A percentile compares a stretch with the other conserved stretches of the same genome.
Conservation (phyloP, 1,284 basidiomycete species). For the Vanrija humicola region DNA sequence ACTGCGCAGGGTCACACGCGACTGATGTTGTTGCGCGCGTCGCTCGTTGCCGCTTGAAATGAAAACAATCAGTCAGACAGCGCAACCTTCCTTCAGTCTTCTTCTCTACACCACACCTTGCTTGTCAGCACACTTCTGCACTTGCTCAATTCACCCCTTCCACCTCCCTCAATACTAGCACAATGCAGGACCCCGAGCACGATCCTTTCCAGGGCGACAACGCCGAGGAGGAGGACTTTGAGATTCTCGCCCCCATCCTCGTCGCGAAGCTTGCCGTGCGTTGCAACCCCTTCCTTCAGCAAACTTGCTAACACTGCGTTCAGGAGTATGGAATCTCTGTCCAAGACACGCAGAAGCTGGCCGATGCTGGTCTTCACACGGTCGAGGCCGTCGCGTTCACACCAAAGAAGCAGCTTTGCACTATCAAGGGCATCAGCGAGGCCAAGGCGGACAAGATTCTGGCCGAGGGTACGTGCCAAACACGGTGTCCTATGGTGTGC, state of each 20-base stretch:
- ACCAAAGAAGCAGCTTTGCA: constrained; percentile 85
- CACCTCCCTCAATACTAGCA: neutral
- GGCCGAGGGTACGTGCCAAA: constrained; percentile 64
- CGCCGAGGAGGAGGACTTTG: constrained; percentile 56
- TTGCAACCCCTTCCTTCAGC: constrained; percentile 2
- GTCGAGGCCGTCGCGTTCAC: constrained; percentile 96
- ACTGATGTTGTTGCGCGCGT: neutral
- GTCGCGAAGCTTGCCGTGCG: constrained; percentile 68
- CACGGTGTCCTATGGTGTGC: neutral
- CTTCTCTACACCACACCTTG: constrained; percentile 5
- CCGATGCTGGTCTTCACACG: constrained; percentile 89
- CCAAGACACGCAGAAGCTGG: constrained; percentile 92
- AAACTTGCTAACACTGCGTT: neutral
- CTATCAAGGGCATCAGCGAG: constrained; percentile 96
- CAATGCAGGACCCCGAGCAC: constrained; percentile 24
- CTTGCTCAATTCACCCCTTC: neutral
- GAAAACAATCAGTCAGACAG: neutral
- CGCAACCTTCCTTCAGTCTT: neutral
- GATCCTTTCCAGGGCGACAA: constrained; percentile 33
- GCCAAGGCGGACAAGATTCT: constrained; percentile 97
- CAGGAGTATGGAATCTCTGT: constrained; percentile 81
- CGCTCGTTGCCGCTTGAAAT: neutral
- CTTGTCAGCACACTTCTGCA: neutral
- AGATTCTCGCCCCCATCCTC: constrained; percentile 69
- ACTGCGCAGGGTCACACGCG: neutral